Evolutionary conservation across 1,139 yeast species (phyloP).

Genomic region (Ogataea hybrid): DNA sequence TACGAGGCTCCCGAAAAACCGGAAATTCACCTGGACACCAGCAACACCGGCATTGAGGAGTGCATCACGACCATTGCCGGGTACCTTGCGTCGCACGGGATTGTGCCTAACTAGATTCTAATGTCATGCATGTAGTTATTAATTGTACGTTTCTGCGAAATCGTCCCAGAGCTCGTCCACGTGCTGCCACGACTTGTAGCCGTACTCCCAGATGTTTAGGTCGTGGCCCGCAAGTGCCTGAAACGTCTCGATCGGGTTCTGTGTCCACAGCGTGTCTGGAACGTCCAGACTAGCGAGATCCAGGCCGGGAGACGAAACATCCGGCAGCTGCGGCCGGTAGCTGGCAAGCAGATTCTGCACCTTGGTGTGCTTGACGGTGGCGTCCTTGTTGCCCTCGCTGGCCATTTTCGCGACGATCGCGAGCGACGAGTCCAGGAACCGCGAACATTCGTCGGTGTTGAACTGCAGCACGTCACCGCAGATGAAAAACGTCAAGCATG

Average conservation of each 20-base stretch:
- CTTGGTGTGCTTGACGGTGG: slow-evolving; percentile 16
- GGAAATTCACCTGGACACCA: slow-evolving; percentile 78
- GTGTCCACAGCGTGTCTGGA: slow-evolving; percentile 5
- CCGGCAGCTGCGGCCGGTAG: slow-evolving; percentile 9
- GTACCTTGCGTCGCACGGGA: slow-evolving; percentile 42
- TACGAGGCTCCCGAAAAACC: slow-evolving; percentile 88
- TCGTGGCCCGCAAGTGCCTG: slow-evolving; percentile 18
- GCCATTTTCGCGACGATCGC: slow-evolving; percentile 16
- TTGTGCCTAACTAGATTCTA: slow-evolving; percentile 8
- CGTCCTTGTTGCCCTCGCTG: slow-evolving; percentile 17
- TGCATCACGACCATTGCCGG: slow-evolving; percentile 71
- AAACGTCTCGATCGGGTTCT: slow-evolving; percentile 14
- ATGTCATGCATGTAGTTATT: not conserved
- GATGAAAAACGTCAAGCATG: slow-evolving; percentile 26
- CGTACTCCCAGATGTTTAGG: slow-evolving; percentile 14
- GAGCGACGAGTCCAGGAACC: slow-evolving; percentile 18
- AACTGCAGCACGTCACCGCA: slow-evolving; percentile 24
- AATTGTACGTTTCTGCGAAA: slow-evolving; percentile 5
- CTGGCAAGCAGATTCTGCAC: slow-evolving; percentile 16
- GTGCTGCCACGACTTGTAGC: slow-evolving; percentile 17
- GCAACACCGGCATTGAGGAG: slow-evolving; percentile 71
- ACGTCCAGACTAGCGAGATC: slow-evolving; percentile 1
- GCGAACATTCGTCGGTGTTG: slow-evolving; percentile 14
- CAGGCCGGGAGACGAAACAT: not conserved
- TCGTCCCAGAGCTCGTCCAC: slow-evolving; percentile 18